phyloP scores from a whole-genome alignment of 768 basidiomycete genomes.

The Erythrobasidium yunnanense region DNA sequence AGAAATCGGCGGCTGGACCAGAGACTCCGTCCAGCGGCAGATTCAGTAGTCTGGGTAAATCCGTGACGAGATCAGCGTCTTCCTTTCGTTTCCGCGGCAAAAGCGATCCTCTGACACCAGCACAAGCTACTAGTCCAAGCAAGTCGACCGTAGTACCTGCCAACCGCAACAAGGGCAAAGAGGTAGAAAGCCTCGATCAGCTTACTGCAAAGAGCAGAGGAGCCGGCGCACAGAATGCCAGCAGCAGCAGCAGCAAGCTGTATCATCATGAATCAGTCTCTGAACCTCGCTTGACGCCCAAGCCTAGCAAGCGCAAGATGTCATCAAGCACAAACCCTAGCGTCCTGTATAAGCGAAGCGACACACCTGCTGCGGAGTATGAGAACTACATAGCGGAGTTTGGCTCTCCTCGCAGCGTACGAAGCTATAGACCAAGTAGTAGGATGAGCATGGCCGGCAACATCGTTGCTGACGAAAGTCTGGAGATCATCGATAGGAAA shows the following conservation, averaged over 20 bases:
- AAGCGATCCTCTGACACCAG: neutral
- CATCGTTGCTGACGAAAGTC: conserved; percentile 48
- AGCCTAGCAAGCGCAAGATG: conserved; percentile 22
- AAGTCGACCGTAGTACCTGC: conserved; percentile 10
- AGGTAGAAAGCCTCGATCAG: too few relatives aligned
- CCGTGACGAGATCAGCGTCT: conserved; percentile 1
- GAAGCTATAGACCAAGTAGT: conserved; percentile 28
- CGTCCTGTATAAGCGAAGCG: conserved; percentile 61
- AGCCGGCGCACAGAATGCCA: neutral
- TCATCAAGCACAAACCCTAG: conserved; percentile 5
- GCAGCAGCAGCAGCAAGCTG: neutral
- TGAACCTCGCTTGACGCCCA: conserved; percentile 33
- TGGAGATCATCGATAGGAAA: conserved; percentile 61
- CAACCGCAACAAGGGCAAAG: too few relatives aligned
- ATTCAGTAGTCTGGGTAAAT: conserved; percentile 1
- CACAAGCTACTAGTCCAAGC: neutral
- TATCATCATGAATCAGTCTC: conserved; percentile 27
- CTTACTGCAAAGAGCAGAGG: neutral
- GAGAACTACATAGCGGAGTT: conserved; percentile 38
- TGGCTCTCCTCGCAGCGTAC: conserved; percentile 28
- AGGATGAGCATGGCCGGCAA: conserved; percentile 33
- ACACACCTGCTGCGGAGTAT: conserved; percentile 85
- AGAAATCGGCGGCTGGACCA: neutral
- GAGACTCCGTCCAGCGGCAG: conserved; percentile 33
- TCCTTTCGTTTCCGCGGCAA: conserved; percentile 12